phyloP scores from a whole-genome alignment of 306 rosid species.

The Arachis stenosperma region DNA sequence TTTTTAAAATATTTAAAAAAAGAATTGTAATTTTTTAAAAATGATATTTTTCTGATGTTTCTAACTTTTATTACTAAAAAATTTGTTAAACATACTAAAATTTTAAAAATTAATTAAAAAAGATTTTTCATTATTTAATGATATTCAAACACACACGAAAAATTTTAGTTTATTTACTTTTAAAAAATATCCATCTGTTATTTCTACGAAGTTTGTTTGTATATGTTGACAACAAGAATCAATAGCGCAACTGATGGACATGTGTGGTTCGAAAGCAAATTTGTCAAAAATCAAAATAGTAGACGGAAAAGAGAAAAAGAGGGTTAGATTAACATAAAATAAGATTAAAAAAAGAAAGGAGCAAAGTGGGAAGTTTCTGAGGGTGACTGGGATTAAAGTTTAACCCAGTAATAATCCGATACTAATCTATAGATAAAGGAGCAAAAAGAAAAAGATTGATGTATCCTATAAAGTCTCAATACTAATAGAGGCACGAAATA shows the following conservation, averaged over 20 bases:
- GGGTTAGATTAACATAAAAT: not conserved
- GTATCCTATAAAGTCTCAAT: not conserved
- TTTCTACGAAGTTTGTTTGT: not conserved
- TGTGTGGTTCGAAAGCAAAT: not conserved
- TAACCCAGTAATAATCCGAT: not conserved
- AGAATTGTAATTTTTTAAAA: too few relatives aligned
- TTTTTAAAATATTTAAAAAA: too few relatives aligned
- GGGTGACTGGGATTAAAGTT: not conserved
- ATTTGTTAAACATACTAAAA: too few relatives aligned
- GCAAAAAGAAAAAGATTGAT: not conserved
- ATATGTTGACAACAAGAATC: not conserved
- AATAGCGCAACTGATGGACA: not conserved
- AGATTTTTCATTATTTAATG: too few relatives aligned
- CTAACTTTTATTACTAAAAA: too few relatives aligned
- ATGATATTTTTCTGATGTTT: too few relatives aligned
- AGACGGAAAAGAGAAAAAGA: constrained; percentile 8
- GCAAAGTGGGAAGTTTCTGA: not conserved
- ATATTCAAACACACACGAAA: too few relatives aligned
- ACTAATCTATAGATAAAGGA: constrained; percentile 1
- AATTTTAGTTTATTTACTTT: too few relatives aligned
- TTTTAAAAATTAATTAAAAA: too few relatives aligned
- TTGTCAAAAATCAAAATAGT: not conserved
- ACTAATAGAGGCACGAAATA: too few relatives aligned
- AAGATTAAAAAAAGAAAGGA: not conserved
- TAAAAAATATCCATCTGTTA: not conserved